Evolutionary conservation across 768 basidiomycete genomes (phyloP).

Genomic region (Phylloporus sp.): DNA sequence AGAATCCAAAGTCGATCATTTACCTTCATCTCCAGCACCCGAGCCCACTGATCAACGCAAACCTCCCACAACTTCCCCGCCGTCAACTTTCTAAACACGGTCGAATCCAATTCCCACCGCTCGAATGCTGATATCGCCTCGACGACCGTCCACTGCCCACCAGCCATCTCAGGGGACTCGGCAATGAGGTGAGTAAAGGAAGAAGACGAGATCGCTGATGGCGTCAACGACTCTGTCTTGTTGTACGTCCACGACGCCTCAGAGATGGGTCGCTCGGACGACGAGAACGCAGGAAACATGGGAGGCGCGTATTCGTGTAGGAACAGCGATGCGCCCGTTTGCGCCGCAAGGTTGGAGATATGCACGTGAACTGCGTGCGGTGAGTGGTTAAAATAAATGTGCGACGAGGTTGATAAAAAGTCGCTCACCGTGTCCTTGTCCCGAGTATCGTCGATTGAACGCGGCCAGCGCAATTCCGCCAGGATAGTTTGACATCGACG

Average conservation of each 20-base stretch:
- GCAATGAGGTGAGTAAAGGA: conserved; percentile 61
- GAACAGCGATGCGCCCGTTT: conserved; percentile 89
- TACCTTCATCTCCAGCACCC: conserved; percentile 35
- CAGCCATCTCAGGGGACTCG: conserved; percentile 35
- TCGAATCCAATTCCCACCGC: conserved; percentile 31
- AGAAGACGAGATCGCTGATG: conserved; percentile 36
- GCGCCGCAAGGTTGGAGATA: conserved; percentile 79
- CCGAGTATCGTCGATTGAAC: conserved; percentile 52
- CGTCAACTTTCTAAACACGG: conserved; percentile 15
- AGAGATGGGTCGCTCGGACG: conserved; percentile 9
- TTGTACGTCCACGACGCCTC: conserved; percentile 59
- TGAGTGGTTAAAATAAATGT: conserved; percentile 2
- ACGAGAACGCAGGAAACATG: conserved; percentile 16
- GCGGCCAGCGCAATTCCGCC: conserved; percentile 68
- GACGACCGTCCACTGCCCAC: conserved; percentile 39
- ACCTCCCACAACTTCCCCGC: conserved; percentile 21
- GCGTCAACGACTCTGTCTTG: conserved; percentile 68
- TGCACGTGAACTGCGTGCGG: conserved; percentile 69
- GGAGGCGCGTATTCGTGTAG: conserved; percentile 64
- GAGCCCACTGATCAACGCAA: conserved; percentile 19
- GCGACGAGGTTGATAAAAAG: neutral
- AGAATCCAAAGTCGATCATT: conserved; percentile 47
- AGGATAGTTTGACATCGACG: conserved; percentile 81
- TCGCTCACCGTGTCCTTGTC: conserved; percentile 28
- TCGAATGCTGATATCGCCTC: conserved; percentile 43